Percentiles rank a stretch among this genome's conserved stretches.
Conservation (phyloP, 2,329 filamentous ascomycete species). For the Ustilaginoidea virens region DNA sequence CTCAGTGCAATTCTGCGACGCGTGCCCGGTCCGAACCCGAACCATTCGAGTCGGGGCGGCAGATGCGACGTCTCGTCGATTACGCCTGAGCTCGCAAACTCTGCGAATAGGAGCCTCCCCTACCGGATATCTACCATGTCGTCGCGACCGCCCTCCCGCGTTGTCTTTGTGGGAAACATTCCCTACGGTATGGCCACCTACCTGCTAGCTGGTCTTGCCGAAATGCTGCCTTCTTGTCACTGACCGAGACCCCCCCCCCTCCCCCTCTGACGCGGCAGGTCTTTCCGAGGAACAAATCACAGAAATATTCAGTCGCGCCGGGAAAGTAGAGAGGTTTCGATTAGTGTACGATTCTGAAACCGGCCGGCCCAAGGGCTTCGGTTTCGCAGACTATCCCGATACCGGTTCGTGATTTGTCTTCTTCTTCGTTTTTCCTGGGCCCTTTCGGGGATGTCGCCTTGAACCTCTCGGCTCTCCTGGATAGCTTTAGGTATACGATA, state of each 20-base stretch:
- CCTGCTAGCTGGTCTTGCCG: background rate
- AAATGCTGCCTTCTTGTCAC: too few relatives aligned
- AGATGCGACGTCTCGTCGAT: background rate
- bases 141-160: conserved; percentile 59
- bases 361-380: conserved; percentile 87
- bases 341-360: conserved; percentile 94
- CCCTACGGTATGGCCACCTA: conserved; percentile 51
- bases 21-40: too few relatives aligned
- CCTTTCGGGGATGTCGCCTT: too few relatives aligned
- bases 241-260: too few relatives aligned
- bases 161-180: conserved; percentile 77
- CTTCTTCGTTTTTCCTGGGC: too few relatives aligned
- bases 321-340: conserved; percentile 81
- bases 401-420: conserved; percentile 40
- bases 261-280: conserved; percentile 42
- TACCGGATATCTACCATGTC: conserved; percentile 32
- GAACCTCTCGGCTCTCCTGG: too few relatives aligned
- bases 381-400: conserved; percentile 91
- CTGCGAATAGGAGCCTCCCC: too few relatives aligned
- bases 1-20: conserved; percentile 2
- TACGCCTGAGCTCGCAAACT: too few relatives aligned
- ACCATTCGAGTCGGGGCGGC: background rate
- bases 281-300: conserved; percentile 92
- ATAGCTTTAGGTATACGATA: too few relatives aligned
- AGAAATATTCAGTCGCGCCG: conserved; percentile 81